These are phyloP conservation scores for Lentinula aciculospora DNA, from an alignment of 768 basidiomycete genomes.

Conservation along the genomic window DNA sequence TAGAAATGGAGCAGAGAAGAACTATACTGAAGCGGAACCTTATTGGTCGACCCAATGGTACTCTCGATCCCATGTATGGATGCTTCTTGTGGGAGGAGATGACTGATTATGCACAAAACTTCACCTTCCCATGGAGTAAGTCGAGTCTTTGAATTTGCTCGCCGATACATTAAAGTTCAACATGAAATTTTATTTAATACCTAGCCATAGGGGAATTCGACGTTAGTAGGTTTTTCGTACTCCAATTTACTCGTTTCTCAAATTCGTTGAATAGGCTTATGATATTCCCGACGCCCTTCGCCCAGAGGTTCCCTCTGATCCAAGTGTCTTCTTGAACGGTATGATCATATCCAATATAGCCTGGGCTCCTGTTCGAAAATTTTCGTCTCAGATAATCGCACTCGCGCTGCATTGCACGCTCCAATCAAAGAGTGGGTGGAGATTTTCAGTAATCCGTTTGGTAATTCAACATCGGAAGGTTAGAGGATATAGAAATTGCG, in stretches of 20 bases:
- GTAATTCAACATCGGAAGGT: neutral
- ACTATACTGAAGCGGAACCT: slow-evolving; percentile 42
- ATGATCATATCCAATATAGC: slow-evolving; percentile 4
- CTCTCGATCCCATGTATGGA: neutral
- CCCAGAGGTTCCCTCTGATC: slow-evolving; percentile 27
- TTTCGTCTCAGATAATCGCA: slow-evolving; percentile 14
- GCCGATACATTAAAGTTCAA: neutral
- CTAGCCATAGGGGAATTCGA: neutral
- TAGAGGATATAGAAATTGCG: neutral
- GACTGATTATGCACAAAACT: slow-evolving; percentile 69
- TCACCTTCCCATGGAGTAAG: slow-evolving; percentile 54
- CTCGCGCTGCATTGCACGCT: slow-evolving; percentile 39
- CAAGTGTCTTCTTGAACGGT: slow-evolving; percentile 38
- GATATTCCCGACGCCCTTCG: slow-evolving; percentile 31
- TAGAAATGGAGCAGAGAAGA: slow-evolving; percentile 16
- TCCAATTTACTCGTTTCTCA: neutral
- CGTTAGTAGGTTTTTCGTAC: neutral
- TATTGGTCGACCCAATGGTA: slow-evolving; percentile 24
- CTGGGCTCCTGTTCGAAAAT: too few relatives aligned
- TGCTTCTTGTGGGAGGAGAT: slow-evolving; percentile 37
- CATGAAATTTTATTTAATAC: neutral
- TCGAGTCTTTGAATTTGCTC: slow-evolving; percentile 2
- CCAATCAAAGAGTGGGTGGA: slow-evolving; percentile 33
- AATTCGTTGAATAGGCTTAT: slow-evolving; percentile 12
- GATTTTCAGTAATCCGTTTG: slow-evolving; percentile 17